Percentiles rank a stretch among this genome's conserved stretches.
phyloP scores from a whole-genome alignment of 495 filamentous ascomycete genomes.

The Aspergillus ostianus region DNA sequence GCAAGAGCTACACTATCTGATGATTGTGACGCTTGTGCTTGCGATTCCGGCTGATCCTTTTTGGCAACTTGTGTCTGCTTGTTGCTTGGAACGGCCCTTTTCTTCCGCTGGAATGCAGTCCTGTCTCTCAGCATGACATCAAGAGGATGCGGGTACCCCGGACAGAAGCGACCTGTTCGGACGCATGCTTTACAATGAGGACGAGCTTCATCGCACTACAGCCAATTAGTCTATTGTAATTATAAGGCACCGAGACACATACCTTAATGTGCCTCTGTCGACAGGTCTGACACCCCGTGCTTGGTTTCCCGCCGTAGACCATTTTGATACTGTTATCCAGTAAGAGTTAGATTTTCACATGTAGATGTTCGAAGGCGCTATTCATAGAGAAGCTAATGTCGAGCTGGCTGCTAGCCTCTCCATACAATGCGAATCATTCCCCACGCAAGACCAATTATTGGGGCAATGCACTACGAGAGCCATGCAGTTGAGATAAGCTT shows the following conservation, averaged over 20 bases:
- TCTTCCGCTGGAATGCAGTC: slow-evolving; percentile 56
- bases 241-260: not conserved
- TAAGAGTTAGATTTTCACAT: not conserved
- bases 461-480: not conserved
- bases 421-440: not conserved
- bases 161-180: slow-evolving; percentile 47
- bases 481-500: not conserved
- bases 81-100: slow-evolving; percentile 20
- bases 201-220: slow-evolving; percentile 50
- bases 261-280: slow-evolving; percentile 63
- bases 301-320: slow-evolving; percentile 74
- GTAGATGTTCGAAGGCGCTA: not conserved
- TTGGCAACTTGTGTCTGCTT: not conserved
- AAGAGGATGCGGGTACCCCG: slow-evolving; percentile 67
- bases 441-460: not conserved
- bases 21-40: not conserved
- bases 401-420: not conserved
- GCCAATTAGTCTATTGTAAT: not conserved
- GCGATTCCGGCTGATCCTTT: not conserved
- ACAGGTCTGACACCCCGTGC: slow-evolving; percentile 66
- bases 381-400: slow-evolving; percentile 3
- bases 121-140: slow-evolving; percentile 68
- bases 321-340: slow-evolving; percentile 31
- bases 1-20: not conserved
- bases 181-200: slow-evolving; percentile 50